Base-by-base conservation (phyloP, 176 grass and related monocot species). In the Themeda triandra region DNA sequence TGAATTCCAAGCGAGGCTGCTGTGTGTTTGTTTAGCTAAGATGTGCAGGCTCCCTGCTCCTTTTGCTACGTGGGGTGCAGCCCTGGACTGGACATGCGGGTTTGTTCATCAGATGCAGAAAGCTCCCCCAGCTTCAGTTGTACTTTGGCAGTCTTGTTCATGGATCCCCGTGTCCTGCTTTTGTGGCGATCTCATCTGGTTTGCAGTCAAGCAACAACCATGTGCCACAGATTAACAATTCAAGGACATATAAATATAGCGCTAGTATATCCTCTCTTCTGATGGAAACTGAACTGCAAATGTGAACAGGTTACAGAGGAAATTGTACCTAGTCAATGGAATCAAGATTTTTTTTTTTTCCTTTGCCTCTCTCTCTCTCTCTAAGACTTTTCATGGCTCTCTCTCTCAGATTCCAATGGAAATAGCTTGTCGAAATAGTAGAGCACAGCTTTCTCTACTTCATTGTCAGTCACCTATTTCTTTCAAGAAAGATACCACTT, bases 171-270 rank as follows among this genome's bases (percentile, higher is more conserved):
- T 41, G 4, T 82, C 53, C 83, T 71, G 78, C 45, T 83, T 90
- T 86, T 59, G 74, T 86, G 84, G 84, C 66, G 73, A 73, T 66
- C 83, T 79, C 79, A 86, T 85, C 78, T 85, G 60, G 54, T 66
- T 75, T 68, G 19, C 40, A 70, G 45, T 23, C 84, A 79, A 73
- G 79, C 73, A 78, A 40, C 6, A 56, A 56, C 30, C 83, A 82
- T 78, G 78, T 72, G 66, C 66, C 21, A 28, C 54, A 21, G 35
- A 74, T 51, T 85, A 63, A 63, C 29, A 80, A 79, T 0, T 29
- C 5, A 31, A 29, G 44, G 1, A 12, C 8, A 25, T 25, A 60
- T 25, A 60, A 33, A 27, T 21, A 49, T 35, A 66, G 53, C 10
- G n/a, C 28, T 17, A 36, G 12, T 45, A 65, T 42, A 71, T 9